Percentiles rank a stretch among this genome's conserved stretches.
phyloP scores from a whole-genome alignment of 306 rosid genomes.

The Trifolium pratense region DNA sequence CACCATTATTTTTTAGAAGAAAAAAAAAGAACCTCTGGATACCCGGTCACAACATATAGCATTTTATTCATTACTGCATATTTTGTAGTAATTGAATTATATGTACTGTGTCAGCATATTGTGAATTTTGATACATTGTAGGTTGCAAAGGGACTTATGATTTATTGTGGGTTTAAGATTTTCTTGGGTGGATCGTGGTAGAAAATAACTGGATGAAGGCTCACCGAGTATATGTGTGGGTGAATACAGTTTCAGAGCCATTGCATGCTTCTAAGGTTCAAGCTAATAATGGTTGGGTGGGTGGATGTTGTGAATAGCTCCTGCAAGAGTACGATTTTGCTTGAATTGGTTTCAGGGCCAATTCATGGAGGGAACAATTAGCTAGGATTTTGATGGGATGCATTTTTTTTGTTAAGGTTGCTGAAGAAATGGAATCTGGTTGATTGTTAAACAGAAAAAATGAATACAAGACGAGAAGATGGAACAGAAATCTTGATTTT shows the following conservation, averaged over 20 bases:
- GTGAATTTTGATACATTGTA: constrained; percentile 3
- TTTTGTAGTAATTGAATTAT: constrained; percentile 5
- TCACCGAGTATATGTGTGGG: constrained; percentile 2
- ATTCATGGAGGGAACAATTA: constrained; percentile 15
- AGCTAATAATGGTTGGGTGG: constrained; percentile 17
- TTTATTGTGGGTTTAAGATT: constrained; percentile 5
- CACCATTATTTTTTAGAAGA: background rate
- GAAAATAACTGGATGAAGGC: constrained; percentile 2
- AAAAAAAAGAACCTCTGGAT: background rate
- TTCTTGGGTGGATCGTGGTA: constrained; percentile 3
- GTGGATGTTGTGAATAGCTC: background rate
- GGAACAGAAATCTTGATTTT: constrained; percentile 18
- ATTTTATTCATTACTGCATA: constrained; percentile 2
- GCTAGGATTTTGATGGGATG: background rate
- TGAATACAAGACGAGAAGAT: background rate
- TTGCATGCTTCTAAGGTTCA: constrained; percentile 1
- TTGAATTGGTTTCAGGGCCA: constrained; percentile 20
- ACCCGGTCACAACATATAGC: constrained; percentile 6
- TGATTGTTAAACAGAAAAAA: background rate
- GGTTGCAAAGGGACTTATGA: background rate
- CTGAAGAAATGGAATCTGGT: constrained; percentile 9
- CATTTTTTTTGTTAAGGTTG: background rate
- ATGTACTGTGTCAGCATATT: background rate
- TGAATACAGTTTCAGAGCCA: constrained; percentile 12
- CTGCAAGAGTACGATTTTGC: constrained; percentile 1